Evolutionary conservation across 2,329 filamentous ascomycete species (phyloP), one percentile per base, ranked within the genome.

Genomic region (Cytospora piceicola): DNA sequence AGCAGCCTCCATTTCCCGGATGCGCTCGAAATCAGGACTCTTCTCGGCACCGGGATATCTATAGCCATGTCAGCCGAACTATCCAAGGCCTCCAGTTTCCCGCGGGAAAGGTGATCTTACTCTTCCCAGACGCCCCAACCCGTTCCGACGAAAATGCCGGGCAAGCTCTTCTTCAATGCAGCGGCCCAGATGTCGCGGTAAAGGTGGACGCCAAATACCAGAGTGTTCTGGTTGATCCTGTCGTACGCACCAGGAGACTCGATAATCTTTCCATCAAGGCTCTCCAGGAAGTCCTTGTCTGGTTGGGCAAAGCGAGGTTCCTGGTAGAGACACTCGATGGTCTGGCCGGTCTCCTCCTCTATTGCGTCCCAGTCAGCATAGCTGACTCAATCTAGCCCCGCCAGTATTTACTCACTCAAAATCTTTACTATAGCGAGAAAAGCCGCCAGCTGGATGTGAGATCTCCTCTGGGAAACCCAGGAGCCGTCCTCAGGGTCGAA

Each of bases 141-240:
- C 0, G 84, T 88, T 0, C 88, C 88, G 17, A 91, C 79, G 15
- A 88, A 85, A 2, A 89, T 71, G 0, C 77, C 80, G 0, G 88
- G 88, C 1, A 80, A 70, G 0, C 75, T 69, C 0, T 74, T 72
- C 2, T 76, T 70, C 2, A 91, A 75, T 0, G 86, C 80, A 7
- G 79, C 73, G 27, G 82, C 77, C 58, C 86, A 91, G 51, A 84
- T 80, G 46, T 76, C 78, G 27, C 77, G 78, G 64, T 87, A 87
- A 65, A 88, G 80, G 59, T 90, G 88, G 0, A 90, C 80, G 1
- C 85, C 88, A 69, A 85, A 91, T 2, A 90, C 77, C 1, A 92
- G 72, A 0, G 85, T 83, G 0, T 76, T 71, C 0, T 72, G 57
- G 20, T 81, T 78, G 12, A 91, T 78, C 7, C 80, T 70, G 0